phyloP scores from a whole-genome alignment of 345 rosid species.

The Angophora floribunda region DNA sequence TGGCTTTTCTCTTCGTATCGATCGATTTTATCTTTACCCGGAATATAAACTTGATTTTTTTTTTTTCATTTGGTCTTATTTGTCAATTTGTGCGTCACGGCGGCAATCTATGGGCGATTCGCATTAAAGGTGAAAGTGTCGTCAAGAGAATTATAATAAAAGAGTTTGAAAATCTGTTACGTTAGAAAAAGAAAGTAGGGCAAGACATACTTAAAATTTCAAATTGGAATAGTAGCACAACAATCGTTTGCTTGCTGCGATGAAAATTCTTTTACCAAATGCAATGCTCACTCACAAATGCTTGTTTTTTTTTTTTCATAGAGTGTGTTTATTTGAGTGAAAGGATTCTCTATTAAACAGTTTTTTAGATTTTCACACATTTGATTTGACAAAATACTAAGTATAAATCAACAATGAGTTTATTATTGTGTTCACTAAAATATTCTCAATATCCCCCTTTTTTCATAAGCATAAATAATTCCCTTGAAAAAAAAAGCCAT shows the following conservation, averaged over 20 bases:
- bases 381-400: background rate
- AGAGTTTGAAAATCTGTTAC: background rate
- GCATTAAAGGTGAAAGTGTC: background rate
- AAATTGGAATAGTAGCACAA: background rate
- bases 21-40: background rate
- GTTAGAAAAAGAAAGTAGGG: background rate
- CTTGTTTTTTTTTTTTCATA: background rate
- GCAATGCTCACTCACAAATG: too few species aligned
- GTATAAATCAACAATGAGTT: background rate
- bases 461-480: background rate
- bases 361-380: fast-evolving
- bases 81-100: too few species aligned
- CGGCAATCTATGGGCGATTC: background rate
- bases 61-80: too few species aligned
- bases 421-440: background rate
- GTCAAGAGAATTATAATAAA: background rate
- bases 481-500: fast-evolving
- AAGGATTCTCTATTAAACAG: too few species aligned
- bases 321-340: fast-evolving
- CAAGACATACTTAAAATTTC: background rate
- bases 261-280: too few species aligned
- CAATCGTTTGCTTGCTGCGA: background rate
- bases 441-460: background rate
- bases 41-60: background rate
- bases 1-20: background rate